Evolutionary conservation across 139 green algal species (phyloP).

Genomic region (Chlorella sorokiniana): DNA sequence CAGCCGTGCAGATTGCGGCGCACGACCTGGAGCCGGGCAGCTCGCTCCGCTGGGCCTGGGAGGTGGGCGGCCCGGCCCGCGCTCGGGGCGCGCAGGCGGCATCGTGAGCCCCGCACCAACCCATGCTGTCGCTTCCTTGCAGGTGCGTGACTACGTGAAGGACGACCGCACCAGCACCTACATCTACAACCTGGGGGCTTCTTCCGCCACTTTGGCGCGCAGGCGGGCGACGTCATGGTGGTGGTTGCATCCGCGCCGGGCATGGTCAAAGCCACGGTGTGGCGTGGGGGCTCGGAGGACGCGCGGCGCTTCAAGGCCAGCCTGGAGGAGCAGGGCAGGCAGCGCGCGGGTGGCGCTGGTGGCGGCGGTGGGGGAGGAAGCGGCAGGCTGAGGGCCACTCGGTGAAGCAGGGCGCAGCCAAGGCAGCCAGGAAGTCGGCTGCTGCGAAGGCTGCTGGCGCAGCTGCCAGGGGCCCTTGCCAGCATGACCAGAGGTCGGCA

Average conservation of each 20-base stretch:
- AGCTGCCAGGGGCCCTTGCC: not conserved
- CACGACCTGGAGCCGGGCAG: slow-evolving; percentile 13
- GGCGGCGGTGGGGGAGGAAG: not conserved
- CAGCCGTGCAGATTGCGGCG: not conserved
- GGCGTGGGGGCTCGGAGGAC: not conserved
- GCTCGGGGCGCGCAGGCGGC: not conserved
- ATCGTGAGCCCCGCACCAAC: not conserved
- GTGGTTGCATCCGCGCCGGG: slow-evolving; percentile 10
- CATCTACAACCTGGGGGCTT: slow-evolving; percentile 20
- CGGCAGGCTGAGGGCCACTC: not conserved
- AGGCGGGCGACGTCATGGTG: slow-evolving; percentile 13
- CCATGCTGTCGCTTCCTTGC: not conserved
- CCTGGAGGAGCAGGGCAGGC: not conserved
- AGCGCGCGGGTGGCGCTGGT: not conserved
- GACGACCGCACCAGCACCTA: not conserved
- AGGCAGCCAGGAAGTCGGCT: not conserved
- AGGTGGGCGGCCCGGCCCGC: not conserved
- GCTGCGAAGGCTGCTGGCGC: no score
- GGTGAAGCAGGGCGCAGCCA: not conserved
- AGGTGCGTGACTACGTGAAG: slow-evolving; percentile 19
- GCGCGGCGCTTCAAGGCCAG: not conserved
- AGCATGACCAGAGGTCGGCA: no score
- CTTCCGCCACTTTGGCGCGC: not conserved
- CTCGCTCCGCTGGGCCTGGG: slow-evolving; percentile 7
- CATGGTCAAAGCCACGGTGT: not conserved